Percentiles rank a stretch among this genome's conserved stretches.
Conservation (phyloP, 306 rosid genomes). For the Malus sieversii region DNA sequence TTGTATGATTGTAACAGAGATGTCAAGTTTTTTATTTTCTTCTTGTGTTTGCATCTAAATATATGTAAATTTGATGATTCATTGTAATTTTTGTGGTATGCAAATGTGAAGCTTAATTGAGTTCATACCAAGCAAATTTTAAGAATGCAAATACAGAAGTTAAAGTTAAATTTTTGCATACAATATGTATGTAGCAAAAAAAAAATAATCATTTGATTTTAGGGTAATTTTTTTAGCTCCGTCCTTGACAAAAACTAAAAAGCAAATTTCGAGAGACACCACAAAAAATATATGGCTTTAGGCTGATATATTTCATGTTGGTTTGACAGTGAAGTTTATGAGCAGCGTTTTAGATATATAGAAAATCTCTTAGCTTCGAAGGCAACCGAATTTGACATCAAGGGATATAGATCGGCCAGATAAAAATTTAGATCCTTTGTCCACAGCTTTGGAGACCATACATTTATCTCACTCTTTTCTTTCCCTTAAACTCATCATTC, state of each 20-base stretch:
- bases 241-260: not conserved
- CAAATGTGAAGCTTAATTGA: no score
- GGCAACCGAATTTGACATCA: constrained; percentile 69
- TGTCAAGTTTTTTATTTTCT: no score
- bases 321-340: constrained; percentile 17
- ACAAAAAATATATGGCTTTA: not conserved
- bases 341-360: not conserved
- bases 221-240: no score
- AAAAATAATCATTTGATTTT: no score
- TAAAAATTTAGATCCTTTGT: constrained; percentile 78
- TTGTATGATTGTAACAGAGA: no score
- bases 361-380: constrained; percentile 36
- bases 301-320: not conserved
- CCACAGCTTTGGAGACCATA: constrained; percentile 83
- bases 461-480: constrained; percentile 35
- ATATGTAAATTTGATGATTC: no score
- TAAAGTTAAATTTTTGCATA: no score
- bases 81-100: no score
- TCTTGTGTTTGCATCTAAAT: no score
- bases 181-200: no score
- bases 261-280: not conserved
- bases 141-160: no score
- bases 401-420: constrained; percentile 35
- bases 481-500: constrained; percentile 59
- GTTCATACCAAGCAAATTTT: no score